Evolutionary conservation across 2,329 filamentous ascomycete species (phyloP).

Genomic region (Claviceps fusiformis): DNA sequence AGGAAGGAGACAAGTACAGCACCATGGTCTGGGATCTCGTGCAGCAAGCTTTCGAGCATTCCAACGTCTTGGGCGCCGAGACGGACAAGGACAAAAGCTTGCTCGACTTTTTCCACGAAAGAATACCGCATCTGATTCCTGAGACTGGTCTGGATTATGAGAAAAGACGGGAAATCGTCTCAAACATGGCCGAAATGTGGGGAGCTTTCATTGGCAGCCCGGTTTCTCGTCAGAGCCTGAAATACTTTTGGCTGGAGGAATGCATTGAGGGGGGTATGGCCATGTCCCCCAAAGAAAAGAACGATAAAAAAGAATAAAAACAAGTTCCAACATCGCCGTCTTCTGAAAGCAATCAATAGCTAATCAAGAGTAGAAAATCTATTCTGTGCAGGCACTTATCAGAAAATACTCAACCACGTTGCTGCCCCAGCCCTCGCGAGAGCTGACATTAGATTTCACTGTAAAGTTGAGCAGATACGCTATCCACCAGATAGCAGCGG

Average conservation of each 20-base stretch:
- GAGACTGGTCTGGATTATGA: constrained; percentile 27
- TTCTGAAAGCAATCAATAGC: background rate
- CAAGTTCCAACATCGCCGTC: background rate
- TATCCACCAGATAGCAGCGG: constrained; percentile 14
- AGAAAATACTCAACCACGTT: constrained; percentile 43
- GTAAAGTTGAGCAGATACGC: constrained; percentile 31
- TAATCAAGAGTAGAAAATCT: constrained; percentile 35
- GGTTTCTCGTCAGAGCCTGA: constrained; percentile 51
- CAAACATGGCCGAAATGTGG: constrained; percentile 50
- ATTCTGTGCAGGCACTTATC: constrained; percentile 46
- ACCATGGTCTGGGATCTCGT: constrained; percentile 55
- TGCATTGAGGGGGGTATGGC: constrained; percentile 54
- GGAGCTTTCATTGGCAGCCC: constrained; percentile 57
- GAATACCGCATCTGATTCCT: constrained; percentile 31
- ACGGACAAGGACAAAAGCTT: constrained; percentile 36
- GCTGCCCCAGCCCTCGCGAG: constrained; percentile 40
- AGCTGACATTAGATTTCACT: constrained; percentile 39
- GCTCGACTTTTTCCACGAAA: constrained; percentile 37
- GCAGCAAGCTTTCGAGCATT: constrained; percentile 52
- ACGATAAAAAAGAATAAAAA: background rate
- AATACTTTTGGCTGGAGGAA: constrained; percentile 68
- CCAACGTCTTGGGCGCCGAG: constrained; percentile 39
- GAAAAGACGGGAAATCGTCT: constrained; percentile 27
- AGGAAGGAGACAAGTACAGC: constrained; percentile 33
- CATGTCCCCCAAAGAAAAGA: background rate